Percentiles rank a stretch among this genome's conserved stretches.
Evolutionary conservation across 176 grass and related monocot species (phyloP).

Genomic region (Dendrocalamus sinicus): DNA sequence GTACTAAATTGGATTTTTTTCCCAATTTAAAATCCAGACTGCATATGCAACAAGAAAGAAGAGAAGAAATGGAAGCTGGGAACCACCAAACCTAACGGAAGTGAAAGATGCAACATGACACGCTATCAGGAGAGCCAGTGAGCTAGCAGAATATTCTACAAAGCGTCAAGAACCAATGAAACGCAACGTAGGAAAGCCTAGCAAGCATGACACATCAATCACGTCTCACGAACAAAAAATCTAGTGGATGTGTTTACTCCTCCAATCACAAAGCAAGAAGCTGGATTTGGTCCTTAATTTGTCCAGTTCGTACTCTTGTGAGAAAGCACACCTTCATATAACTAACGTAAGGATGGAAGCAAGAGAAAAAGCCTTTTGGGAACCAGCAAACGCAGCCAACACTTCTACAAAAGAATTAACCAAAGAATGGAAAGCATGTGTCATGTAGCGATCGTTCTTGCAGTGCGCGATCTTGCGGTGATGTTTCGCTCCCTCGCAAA

Average conservation of each 20-base stretch:
- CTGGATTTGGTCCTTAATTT: constrained; percentile 14
- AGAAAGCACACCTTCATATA: not conserved
- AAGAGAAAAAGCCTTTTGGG: constrained; percentile 17
- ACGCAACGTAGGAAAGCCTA: constrained; percentile 24
- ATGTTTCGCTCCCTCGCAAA: constrained; percentile 24
- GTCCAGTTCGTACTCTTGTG: constrained; percentile 13
- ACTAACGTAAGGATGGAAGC: not conserved
- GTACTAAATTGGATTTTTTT: constrained; percentile 33
- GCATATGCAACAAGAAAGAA: constrained; percentile 40
- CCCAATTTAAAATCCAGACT: constrained; percentile 34
- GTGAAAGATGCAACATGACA: constrained; percentile 48
- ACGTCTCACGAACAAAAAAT: constrained; percentile 17
- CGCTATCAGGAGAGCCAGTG: not conserved
- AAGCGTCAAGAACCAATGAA: constrained; percentile 38
- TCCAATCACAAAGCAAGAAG: constrained; percentile 22
- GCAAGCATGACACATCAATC: constrained; percentile 39
- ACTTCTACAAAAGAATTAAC: not conserved
- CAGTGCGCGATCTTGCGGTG: constrained; percentile 4
- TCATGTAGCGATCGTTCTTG: constrained; percentile 8
- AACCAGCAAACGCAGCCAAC: not conserved
- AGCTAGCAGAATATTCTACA: constrained; percentile 36
- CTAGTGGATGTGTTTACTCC: not conserved
- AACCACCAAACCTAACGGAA: constrained; percentile 42
- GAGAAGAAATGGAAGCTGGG: constrained; percentile 19
- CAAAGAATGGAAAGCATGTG: constrained; percentile 17